phyloP scores from a whole-genome alignment of 495 filamentous ascomycete species.

The Trichoderma parareesei region DNA sequence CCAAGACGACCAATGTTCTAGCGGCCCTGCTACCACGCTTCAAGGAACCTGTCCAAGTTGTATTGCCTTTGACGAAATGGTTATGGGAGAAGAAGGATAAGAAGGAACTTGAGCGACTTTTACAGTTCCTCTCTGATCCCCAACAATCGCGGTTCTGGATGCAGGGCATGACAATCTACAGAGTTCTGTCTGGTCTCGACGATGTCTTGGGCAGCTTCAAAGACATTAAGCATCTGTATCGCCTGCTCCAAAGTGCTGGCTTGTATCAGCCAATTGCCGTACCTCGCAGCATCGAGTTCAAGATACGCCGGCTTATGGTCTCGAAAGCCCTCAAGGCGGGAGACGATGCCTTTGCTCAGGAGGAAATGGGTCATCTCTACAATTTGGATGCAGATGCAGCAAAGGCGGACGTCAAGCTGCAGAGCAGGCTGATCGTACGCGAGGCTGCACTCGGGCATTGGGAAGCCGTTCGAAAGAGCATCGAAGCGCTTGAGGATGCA shows the following conservation, averaged over 20 bases:
- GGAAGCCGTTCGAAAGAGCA: not conserved
- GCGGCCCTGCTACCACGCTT: not conserved
- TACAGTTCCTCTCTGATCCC: not conserved
- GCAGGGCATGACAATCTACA: not conserved
- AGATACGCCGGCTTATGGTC: not conserved
- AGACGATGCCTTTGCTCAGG: not conserved
- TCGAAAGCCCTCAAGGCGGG: not conserved
- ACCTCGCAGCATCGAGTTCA: not conserved
- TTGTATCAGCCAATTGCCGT: not conserved
- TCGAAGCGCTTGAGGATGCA: not conserved
- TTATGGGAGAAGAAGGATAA: conserved; percentile 3
- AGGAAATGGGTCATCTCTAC: not conserved
- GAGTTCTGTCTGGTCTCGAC: not conserved
- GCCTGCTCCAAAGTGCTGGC: not conserved
- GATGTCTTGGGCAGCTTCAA: not conserved
- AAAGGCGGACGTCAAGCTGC: not conserved
- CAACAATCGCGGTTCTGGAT: conserved; percentile 1
- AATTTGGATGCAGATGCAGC: not conserved
- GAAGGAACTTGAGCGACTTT: not conserved
- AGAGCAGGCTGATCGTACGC: not conserved
- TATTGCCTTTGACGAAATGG: not conserved
- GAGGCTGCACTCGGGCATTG: not conserved
- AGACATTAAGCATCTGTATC: not conserved
- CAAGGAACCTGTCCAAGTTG: not conserved
- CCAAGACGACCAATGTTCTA: not conserved